These are phyloP conservation scores for Olyra latifolia DNA, from an alignment of 176 grass and related monocot genomes.

Conservation along the genomic window DNA sequence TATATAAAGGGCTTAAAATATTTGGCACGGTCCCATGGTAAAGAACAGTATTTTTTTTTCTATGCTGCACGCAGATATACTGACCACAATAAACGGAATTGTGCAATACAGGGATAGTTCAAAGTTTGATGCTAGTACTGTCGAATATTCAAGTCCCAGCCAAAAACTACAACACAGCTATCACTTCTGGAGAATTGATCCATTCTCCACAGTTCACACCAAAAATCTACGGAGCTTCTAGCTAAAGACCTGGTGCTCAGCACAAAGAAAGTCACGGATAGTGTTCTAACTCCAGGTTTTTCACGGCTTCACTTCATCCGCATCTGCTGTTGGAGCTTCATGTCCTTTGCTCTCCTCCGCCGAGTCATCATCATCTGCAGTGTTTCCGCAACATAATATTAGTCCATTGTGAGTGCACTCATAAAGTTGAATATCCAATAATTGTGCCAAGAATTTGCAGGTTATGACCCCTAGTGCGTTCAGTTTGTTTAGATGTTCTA, in stretches of 20 bases:
- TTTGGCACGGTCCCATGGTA: too few relatives aligned
- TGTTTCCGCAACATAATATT: neutral
- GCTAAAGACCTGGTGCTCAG: neutral
- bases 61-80: neutral
- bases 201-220: conserved; percentile 28
- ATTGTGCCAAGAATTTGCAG: neutral
- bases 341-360: conserved; percentile 21
- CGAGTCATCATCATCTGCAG: conserved; percentile 15
- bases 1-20: neutral
- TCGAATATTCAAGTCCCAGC: neutral
- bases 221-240: conserved; percentile 13
- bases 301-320: conserved; percentile 41
- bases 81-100: conserved; percentile 2
- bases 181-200: conserved; percentile 14
- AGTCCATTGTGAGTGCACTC: neutral
- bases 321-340: conserved; percentile 23
- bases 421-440: neutral
- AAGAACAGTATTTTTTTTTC: neutral
- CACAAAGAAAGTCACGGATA: conserved; percentile 8
- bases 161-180: conserved; percentile 28
- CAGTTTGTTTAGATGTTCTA: neutral
- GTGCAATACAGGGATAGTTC: neutral
- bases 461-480: neutral
- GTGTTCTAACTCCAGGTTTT: neutral
- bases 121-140: neutral